These are phyloP conservation scores for Citrus australasica DNA, from an alignment of 345 rosid species.

Conservation along the genomic window DNA sequence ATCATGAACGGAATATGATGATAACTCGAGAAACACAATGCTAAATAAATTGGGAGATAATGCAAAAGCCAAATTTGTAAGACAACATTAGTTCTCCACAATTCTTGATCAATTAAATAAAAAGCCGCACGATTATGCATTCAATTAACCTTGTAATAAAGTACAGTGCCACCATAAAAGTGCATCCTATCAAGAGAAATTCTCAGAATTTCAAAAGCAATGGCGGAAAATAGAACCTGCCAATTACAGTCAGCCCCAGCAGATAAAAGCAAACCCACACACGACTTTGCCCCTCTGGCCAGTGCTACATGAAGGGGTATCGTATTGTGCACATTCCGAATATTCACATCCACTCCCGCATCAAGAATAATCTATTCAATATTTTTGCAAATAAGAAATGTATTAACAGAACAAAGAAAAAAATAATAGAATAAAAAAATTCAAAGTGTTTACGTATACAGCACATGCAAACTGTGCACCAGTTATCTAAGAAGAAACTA, in stretches of 20 bases:
- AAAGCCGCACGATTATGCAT: not conserved
- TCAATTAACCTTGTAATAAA: not conserved
- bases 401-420: slow-evolving; percentile 9
- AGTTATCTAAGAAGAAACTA: not conserved
- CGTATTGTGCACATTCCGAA: slow-evolving; percentile 77
- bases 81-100: not conserved
- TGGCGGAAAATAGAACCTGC: slow-evolving; percentile 50
- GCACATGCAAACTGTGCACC: not conserved
- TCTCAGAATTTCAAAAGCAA: not conserved
- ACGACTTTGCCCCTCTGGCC: slow-evolving; percentile 86
- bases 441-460: not conserved
- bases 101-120: not conserved
- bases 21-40: not conserved
- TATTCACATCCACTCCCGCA: slow-evolving; percentile 93
- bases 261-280: slow-evolving; percentile 82
- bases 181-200: not conserved
- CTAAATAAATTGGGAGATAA: not conserved
- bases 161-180: not conserved
- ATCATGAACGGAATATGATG: not conserved
- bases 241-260: slow-evolving; percentile 85
- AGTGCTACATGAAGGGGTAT: slow-evolving; percentile 95
- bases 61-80: not conserved
- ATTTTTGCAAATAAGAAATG: slow-evolving; percentile 14
- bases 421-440: not conserved
- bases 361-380: slow-evolving; percentile 74